Conservation (phyloP, 805 yeast genomes). For the Candida vartiovaarae region DNA sequence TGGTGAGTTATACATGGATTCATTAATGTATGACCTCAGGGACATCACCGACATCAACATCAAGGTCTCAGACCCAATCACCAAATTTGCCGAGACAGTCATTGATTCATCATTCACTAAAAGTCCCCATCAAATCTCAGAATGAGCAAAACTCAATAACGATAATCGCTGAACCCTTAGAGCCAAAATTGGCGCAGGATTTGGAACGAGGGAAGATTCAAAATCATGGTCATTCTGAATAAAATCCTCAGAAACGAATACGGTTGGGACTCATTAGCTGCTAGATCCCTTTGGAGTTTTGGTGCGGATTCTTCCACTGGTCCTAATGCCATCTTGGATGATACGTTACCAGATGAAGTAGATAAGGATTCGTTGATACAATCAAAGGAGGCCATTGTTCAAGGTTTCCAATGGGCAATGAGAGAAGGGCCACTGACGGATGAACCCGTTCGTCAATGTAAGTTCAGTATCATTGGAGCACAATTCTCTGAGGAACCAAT, state of each 20-base stretch:
- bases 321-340: slow-evolving; percentile 57
- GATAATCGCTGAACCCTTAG: slow-evolving; percentile 70
- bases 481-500: slow-evolving; percentile 40
- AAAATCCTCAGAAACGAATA: slow-evolving; percentile 49
- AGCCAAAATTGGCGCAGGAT: slow-evolving; percentile 45
- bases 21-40: slow-evolving; percentile 71
- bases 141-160: slow-evolving; percentile 53
- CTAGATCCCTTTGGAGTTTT: slow-evolving; percentile 76
- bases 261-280: slow-evolving; percentile 78
- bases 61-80: slow-evolving; percentile 79
- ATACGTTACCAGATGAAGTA: slow-evolving; percentile 66
- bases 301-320: slow-evolving; percentile 45
- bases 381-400: slow-evolving; percentile 49
- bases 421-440: slow-evolving; percentile 92
- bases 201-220: slow-evolving; percentile 42
- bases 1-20: slow-evolving; percentile 86
- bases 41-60: slow-evolving; percentile 53
- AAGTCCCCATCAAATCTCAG: slow-evolving; percentile 53
- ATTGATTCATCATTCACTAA: slow-evolving; percentile 56
- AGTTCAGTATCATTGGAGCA: slow-evolving; percentile 63
- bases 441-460: slow-evolving; percentile 65
- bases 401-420: slow-evolving; percentile 80
- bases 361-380: slow-evolving; percentile 42
- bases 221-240: slow-evolving; percentile 35
- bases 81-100: slow-evolving; percentile 74